A percentile compares a stretch with the other conserved stretches of the same genome.
Evolutionary conservation across 2,329 filamentous ascomycete genomes (phyloP).

Genomic region (Paramyrothecium roridum): DNA sequence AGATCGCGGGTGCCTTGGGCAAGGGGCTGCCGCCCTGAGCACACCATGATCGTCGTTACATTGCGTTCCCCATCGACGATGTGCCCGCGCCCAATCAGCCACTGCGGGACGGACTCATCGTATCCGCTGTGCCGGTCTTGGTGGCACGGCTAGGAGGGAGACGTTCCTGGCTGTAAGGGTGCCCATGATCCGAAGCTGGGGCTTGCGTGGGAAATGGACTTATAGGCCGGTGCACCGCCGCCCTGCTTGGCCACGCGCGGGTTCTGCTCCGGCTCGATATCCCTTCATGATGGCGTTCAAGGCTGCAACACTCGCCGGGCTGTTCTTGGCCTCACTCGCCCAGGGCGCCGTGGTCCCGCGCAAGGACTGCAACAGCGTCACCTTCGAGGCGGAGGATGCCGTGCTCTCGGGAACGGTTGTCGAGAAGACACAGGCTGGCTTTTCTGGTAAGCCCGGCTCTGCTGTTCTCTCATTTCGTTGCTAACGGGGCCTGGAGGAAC

Average conservation of each 20-base stretch:
- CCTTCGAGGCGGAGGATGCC: constrained; percentile 38
- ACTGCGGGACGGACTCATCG: not conserved
- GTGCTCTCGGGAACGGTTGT: constrained; percentile 35
- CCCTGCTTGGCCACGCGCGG: too few species aligned
- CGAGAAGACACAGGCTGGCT: constrained; percentile 35
- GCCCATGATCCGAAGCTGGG: too few species aligned
- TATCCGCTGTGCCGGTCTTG: not conserved
- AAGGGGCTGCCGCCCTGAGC: too few species aligned
- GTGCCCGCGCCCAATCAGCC: not conserved
- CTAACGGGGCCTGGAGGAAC: constrained; percentile 25
- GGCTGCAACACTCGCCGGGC: not conserved
- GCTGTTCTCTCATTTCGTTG: not conserved
- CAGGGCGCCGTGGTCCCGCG: not conserved
- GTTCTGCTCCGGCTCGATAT: not conserved
- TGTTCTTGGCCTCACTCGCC: not conserved
- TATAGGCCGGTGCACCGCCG: too few species aligned
- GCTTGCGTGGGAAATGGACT: too few species aligned
- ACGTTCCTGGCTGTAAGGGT: too few species aligned
- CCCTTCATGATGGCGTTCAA: not conserved
- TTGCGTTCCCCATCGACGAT: not conserved
- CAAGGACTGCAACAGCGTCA: not conserved
- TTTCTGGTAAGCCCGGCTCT: constrained; percentile 21
- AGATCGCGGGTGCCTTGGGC: too few species aligned
- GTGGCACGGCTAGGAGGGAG: not conserved
- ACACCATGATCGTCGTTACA: not conserved